Evolutionary conservation across 345 rosid species (phyloP).

Genomic region (Syzygium aromaticum): DNA sequence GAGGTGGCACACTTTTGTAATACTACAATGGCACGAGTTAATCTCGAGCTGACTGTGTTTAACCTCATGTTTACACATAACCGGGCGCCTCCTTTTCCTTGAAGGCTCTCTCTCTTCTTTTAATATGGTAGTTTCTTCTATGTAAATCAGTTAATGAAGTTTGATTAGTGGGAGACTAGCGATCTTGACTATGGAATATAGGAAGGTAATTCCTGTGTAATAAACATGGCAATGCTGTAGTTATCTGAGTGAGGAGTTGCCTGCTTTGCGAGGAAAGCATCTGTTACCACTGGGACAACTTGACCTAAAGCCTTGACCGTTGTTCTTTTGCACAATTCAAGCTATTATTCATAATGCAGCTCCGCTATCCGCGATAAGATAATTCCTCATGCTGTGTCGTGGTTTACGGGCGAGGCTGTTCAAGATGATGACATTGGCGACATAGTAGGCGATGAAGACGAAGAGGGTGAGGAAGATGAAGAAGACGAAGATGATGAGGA

Average conservation of each 20-base stretch:
- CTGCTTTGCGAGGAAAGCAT: background rate
- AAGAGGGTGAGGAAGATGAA: slow-evolving; percentile 11
- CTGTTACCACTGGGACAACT: background rate
- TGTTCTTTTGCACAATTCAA: background rate
- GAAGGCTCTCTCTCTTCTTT: background rate
- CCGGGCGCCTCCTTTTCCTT: background rate
- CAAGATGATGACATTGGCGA: slow-evolving; percentile 48
- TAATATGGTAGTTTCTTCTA: background rate
- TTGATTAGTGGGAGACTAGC: background rate
- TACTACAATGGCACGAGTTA: background rate
- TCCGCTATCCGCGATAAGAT: slow-evolving; percentile 85
- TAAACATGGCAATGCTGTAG: background rate
- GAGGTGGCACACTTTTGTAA: background rate
- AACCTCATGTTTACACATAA: background rate
- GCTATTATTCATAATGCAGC: slow-evolving; percentile 19
- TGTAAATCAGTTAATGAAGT: background rate
- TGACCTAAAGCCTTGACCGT: background rate
- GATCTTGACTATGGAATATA: background rate
- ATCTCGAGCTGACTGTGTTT: background rate
- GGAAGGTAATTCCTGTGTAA: background rate
- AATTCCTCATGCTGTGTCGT: slow-evolving; percentile 91
- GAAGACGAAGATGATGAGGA: slow-evolving; percentile 47
- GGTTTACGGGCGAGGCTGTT: slow-evolving; percentile 96
- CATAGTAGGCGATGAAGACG: slow-evolving; percentile 17
- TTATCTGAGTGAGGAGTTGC: background rate